These are phyloP conservation scores for Melanomma pulvis-pyrius DNA, from an alignment of 495 filamentous ascomycete genomes.

Conservation along the genomic window DNA sequence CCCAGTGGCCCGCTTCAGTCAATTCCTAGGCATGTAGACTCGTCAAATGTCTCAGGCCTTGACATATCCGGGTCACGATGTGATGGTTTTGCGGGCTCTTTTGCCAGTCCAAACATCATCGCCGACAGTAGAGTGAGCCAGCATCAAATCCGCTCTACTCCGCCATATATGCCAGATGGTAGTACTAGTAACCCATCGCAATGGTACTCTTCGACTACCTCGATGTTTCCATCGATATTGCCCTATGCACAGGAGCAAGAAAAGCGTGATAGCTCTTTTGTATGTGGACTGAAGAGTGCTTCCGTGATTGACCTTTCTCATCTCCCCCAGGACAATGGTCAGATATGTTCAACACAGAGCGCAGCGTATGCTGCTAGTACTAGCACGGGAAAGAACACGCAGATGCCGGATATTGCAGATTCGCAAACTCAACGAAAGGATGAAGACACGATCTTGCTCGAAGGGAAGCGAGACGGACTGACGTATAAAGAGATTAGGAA, in stretches of 20 bases:
- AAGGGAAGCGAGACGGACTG: conserved; percentile 63
- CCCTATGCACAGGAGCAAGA: not conserved
- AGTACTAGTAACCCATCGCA: not conserved
- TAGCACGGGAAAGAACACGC: not conserved
- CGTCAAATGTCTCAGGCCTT: not conserved
- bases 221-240: not conserved
- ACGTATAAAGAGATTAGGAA: conserved; percentile 80
- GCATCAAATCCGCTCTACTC: not conserved
- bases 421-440: conserved; percentile 12
- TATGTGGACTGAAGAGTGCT: not conserved
- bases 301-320: not conserved
- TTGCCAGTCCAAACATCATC: not conserved
- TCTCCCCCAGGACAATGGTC: not conserved
- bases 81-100: not conserved
- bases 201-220: not conserved
- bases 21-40: not conserved
- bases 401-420: not conserved
- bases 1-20: not conserved
- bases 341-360: not conserved
- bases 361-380: not conserved
- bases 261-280: not conserved
- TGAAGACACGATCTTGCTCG: conserved; percentile 65
- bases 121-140: not conserved
- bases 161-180: not conserved
- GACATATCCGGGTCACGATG: not conserved